phyloP scores from a whole-genome alignment of 805 yeast genomes.

The Candida nemodendra region DNA sequence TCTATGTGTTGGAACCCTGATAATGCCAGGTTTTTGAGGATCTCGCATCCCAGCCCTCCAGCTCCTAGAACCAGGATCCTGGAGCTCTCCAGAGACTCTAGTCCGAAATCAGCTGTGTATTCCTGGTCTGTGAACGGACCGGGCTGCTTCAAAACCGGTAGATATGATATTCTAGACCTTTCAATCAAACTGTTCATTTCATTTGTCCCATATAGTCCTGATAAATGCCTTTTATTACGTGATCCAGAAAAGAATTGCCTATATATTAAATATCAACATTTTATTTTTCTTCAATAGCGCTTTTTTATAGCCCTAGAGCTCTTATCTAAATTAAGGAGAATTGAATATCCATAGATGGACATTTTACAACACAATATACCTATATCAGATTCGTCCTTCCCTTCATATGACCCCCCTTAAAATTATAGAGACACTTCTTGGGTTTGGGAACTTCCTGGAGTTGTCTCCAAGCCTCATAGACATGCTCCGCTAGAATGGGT shows the following conservation, averaged over 20 bases:
- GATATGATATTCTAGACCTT: not conserved
- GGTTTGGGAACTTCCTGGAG: constrained; percentile 58
- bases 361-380: too few species aligned
- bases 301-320: too few species aligned
- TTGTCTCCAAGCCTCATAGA: constrained; percentile 86
- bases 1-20: constrained; percentile 66
- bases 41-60: constrained; percentile 84
- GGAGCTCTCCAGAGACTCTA: constrained; percentile 18
- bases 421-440: constrained; percentile 65
- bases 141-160: constrained; percentile 11
- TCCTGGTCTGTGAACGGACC: constrained; percentile 35
- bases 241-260: too few species aligned
- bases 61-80: constrained; percentile 61
- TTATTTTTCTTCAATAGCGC: too few species aligned
- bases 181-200: too few species aligned
- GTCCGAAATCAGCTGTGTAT: constrained; percentile 26
- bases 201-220: too few species aligned
- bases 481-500: constrained; percentile 77
- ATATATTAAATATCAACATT: too few species aligned
- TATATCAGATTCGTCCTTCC: constrained; percentile 50
- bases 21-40: constrained; percentile 65
- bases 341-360: too few species aligned
- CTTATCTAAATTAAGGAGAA: too few species aligned
- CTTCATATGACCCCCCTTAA: constrained; percentile 64
- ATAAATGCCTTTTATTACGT: too few species aligned